These are phyloP conservation scores for Sporormia fimetaria DNA, from an alignment of 495 filamentous ascomycete species.

Conservation along the genomic window DNA sequence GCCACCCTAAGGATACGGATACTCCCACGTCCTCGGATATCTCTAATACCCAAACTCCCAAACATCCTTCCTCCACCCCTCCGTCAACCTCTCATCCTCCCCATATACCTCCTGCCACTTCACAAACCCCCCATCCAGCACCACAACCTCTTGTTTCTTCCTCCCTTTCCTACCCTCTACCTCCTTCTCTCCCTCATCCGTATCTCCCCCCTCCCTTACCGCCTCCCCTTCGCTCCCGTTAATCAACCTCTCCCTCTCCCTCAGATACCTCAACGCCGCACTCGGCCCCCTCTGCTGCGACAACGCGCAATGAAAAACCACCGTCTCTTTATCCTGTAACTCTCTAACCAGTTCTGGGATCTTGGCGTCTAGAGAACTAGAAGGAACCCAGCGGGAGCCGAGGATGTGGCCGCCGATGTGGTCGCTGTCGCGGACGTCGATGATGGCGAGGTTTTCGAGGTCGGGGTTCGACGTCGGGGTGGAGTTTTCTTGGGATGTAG, in stretches of 20 bases:
- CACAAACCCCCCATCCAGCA: constrained; percentile 78
- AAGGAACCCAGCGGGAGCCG: constrained; percentile 63
- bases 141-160: constrained; percentile 56
- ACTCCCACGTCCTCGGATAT: background rate
- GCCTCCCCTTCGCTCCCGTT: constrained; percentile 37
- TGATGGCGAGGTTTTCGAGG: constrained; percentile 56
- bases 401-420: constrained; percentile 86
- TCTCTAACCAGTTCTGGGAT: constrained; percentile 72
- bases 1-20: too few species aligned
- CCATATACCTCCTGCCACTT: constrained; percentile 85
- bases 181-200: constrained; percentile 10
- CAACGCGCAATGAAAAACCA: constrained; percentile 93
- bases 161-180: constrained; percentile 29
- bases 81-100: constrained; percentile 67
- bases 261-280: constrained; percentile 57
- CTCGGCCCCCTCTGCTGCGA: constrained; percentile 74
- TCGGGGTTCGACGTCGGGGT: too few species aligned
- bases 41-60: constrained; percentile 56
- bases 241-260: constrained; percentile 46
- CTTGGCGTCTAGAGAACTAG: constrained; percentile 54
- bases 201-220: constrained; percentile 29
- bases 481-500: too few species aligned
- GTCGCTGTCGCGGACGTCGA: constrained; percentile 88
- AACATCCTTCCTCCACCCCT: constrained; percentile 73
- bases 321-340: constrained; percentile 63